Conservation (phyloP, 495 filamentous ascomycete genomes). For the Daldinia bambusicola region DNA sequence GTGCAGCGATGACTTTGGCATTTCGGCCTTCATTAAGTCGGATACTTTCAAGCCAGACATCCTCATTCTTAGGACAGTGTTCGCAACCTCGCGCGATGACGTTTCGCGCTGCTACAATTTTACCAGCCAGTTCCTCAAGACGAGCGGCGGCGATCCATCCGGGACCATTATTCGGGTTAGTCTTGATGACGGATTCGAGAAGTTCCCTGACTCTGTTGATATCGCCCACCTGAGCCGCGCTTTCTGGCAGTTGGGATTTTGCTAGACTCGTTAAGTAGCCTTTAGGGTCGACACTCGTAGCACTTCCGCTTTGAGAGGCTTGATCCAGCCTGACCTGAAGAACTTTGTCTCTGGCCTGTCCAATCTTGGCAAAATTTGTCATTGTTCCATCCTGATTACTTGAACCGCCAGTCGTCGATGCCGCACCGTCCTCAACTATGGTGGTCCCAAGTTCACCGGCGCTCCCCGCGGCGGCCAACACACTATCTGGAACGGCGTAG, state of each 20-base stretch:
- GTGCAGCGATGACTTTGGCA: constrained; percentile 94
- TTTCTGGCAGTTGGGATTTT: constrained; percentile 78
- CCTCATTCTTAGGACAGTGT: constrained; percentile 91
- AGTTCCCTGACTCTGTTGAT: constrained; percentile 95
- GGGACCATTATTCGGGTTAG: constrained; percentile 93
- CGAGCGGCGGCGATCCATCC: constrained; percentile 96
- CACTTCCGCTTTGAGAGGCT: constrained; percentile 79
- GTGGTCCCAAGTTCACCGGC: constrained; percentile 84
- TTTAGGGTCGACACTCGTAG: constrained; percentile 93
- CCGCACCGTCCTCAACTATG: constrained; percentile 78
- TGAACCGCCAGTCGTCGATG: constrained; percentile 59
- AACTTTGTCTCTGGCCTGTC: constrained; percentile 92
- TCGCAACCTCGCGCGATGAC: constrained; percentile 87
- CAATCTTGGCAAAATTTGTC: constrained; percentile 98
- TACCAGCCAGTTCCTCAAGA: constrained; percentile 90
- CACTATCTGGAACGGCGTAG: constrained; percentile 97
- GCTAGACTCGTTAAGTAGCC: constrained; percentile 93
- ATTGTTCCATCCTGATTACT: constrained; percentile 78
- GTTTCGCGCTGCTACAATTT: constrained; percentile 84
- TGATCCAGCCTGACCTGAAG: constrained; percentile 91
- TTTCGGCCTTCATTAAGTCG: constrained; percentile 91
- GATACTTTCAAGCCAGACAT: constrained; percentile 95
- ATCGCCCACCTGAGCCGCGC: constrained; percentile 87
- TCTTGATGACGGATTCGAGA: constrained; percentile 92
- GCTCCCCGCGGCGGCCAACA: constrained; percentile 86